Percentiles rank a stretch among this genome's conserved stretches.
phyloP scores from a whole-genome alignment of 1,284 basidiomycete species.

The Cutaneotrichosporon dermatis region DNA sequence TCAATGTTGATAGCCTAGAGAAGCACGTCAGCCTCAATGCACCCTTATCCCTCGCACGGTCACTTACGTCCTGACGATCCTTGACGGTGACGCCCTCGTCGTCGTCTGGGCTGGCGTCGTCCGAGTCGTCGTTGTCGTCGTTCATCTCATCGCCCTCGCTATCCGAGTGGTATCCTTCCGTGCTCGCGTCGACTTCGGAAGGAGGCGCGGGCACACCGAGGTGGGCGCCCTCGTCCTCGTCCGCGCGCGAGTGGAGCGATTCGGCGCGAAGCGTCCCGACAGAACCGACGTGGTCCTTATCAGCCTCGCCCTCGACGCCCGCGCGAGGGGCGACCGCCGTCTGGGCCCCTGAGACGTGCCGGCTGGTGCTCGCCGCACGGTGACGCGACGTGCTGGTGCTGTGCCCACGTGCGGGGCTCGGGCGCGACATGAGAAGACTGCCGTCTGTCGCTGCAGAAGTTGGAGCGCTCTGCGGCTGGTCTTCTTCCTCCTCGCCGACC shows the following conservation, averaged over 20 bases:
- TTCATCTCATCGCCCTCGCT: constrained; percentile 32
- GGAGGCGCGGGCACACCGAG: not conserved
- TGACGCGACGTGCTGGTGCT: constrained; percentile 1
- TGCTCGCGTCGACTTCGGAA: constrained; percentile 1
- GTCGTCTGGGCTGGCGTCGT: constrained; percentile 32
- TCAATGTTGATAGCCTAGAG: constrained; percentile 81
- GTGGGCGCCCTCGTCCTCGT: constrained; percentile 5
- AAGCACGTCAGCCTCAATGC: constrained; percentile 3
- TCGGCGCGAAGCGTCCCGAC: constrained; percentile 18
- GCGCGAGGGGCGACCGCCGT: not conserved
- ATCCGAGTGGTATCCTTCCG: constrained; percentile 26
- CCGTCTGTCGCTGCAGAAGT: not conserved
- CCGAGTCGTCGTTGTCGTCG: constrained; percentile 36
- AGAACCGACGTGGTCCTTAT: not conserved
- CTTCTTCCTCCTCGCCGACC: constrained; percentile 20
- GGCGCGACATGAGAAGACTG: not conserved
- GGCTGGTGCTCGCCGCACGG: constrained; percentile 6
- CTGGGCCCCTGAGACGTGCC: not conserved
- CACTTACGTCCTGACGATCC: constrained; percentile 83
- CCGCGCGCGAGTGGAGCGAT: not conserved
- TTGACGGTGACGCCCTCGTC: constrained; percentile 83
- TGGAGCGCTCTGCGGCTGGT: not conserved
- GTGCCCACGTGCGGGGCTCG: constrained; percentile 5
- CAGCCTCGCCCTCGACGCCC: not conserved
- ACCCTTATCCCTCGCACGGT: not conserved